A percentile compares a stretch with the other conserved stretches of the same genome.
phyloP scores from a whole-genome alignment of 805 yeast genomes.

The Monosporozyma unispora region DNA sequence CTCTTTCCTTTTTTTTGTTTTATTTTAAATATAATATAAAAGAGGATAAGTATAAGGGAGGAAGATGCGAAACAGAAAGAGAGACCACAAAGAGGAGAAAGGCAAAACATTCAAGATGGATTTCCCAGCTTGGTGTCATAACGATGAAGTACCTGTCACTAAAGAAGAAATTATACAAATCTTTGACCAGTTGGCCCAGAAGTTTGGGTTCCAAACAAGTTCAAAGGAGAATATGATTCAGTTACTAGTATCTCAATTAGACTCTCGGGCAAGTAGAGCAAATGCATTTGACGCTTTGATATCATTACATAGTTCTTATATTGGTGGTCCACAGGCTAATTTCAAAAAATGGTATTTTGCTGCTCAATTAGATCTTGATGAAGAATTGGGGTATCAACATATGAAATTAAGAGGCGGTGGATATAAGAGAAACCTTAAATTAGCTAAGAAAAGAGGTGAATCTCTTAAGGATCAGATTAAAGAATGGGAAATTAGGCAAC shows the following conservation, averaged over 20 bases:
- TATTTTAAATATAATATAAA: no score
- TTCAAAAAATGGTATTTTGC: conserved; percentile 90
- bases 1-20: no score
- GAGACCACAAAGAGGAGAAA: no score
- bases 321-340: conserved; percentile 84
- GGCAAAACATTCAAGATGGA: conserved; percentile 14
- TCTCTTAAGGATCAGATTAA: conserved; percentile 29
- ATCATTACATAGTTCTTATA: conserved; percentile 80
- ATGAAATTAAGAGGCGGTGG: conserved; percentile 45
- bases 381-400: conserved; percentile 48
- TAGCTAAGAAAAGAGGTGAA: conserved; percentile 34
- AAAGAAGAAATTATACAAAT: conserved; percentile 52
- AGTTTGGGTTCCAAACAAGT: conserved; percentile 80
- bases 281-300: conserved; percentile 60
- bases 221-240: conserved; percentile 74
- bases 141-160: conserved; percentile 61
- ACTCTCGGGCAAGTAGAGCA: conserved; percentile 79
- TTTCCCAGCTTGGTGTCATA: conserved; percentile 32
- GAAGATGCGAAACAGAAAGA: neutral
- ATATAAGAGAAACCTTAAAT: conserved; percentile 34
- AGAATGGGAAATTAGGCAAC: conserved; percentile 39
- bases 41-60: neutral
- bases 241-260: conserved; percentile 69
- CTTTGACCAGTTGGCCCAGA: conserved; percentile 46
- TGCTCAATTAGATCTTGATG: conserved; percentile 71